Evolutionary conservation across 2,329 filamentous ascomycete genomes (phyloP), one percentile per base, ranked within the genome.

Genomic region (Cladophialophora bantiana): DNA sequence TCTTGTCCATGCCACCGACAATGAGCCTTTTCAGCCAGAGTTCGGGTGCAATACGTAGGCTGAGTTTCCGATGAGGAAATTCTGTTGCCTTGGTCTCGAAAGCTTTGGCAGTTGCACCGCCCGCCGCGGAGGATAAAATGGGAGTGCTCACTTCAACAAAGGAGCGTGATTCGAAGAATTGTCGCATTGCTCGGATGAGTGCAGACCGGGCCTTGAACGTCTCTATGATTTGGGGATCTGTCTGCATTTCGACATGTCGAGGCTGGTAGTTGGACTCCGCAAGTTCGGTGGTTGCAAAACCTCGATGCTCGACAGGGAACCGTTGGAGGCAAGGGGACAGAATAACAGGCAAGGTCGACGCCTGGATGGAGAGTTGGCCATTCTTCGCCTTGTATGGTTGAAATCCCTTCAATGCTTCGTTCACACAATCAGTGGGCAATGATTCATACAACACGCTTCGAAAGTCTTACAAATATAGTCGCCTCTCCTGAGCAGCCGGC

Each of bases 61-160:
- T 87, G 40, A 99, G 82, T 62, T 88, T 84, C 66, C 87, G 89
- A 48, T 89, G 85, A 2, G 88, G 83, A 67, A 96, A 89, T 75
- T 94, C 92, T 0, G 90, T 92, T 7, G 93, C 89, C 53, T 83
- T 81, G 0, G 94, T 98, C 71, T 89, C 84, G 77, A 99, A 99
- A 0, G 95, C 92, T 57, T 92, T 89, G 1, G 95, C 95, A 45
- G 89, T 85, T 4, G 95, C 95, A 48, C 95, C 95, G n/a, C 93
- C 91, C 1, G 94, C 93, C 58, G 89, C 86, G 55, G 90, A 88
- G 7, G 91, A 89, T 60, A 99, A 83, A 65, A 98, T 92, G 0
- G 95, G 95, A 0, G 95, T 99, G 73, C 91, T 91, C 55, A 98
- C 93, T 79, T 97, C 94, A 62, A 93, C 82, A 75, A 97, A 97